Conservation (phyloP, 164 flowering plant species). For the Akebia trifoliata region DNA sequence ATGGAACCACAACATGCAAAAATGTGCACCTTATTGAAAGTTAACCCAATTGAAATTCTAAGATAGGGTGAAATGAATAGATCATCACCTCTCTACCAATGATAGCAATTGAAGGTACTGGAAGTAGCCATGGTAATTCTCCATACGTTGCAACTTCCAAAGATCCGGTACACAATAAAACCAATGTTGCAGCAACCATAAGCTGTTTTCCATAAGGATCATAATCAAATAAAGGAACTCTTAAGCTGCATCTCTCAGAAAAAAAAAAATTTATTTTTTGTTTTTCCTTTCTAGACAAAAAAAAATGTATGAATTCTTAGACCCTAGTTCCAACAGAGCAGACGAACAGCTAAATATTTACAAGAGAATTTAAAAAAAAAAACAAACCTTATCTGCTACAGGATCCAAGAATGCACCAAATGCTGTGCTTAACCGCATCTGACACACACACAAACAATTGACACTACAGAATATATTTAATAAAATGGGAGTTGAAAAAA, state of each 20-base stretch:
- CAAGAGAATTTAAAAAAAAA: background rate
- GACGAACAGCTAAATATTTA: background rate
- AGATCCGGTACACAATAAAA: constrained; percentile 78
- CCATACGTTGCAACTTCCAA: constrained; percentile 48
- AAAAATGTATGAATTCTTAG: background rate
- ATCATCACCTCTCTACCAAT: constrained; percentile 98
- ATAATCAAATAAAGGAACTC: constrained; percentile 10
- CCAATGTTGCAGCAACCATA: constrained; percentile 96
- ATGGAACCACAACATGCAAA: too few relatives aligned
- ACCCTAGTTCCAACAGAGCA: background rate
- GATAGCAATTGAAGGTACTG: constrained; percentile 82
- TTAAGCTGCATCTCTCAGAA: too few relatives aligned
- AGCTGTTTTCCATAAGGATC: constrained; percentile 55
- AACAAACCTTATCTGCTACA: constrained; percentile 73
- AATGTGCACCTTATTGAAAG: too few relatives aligned
- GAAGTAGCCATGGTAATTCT: constrained; percentile 69
- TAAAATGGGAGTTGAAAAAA: too few relatives aligned
- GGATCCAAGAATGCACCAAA: constrained; percentile 99
- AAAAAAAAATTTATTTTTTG: background rate
- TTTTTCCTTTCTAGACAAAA: background rate
- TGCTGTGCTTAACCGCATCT: constrained; percentile 77
- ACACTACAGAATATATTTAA: too few relatives aligned
- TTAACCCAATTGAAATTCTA: too few relatives aligned
- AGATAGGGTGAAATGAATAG: too few relatives aligned
- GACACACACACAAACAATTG: constrained; percentile 20